These are phyloP conservation scores for Sporisorium exsertum DNA, from an alignment of 1,284 basidiomycete species.

Conservation along the genomic window DNA sequence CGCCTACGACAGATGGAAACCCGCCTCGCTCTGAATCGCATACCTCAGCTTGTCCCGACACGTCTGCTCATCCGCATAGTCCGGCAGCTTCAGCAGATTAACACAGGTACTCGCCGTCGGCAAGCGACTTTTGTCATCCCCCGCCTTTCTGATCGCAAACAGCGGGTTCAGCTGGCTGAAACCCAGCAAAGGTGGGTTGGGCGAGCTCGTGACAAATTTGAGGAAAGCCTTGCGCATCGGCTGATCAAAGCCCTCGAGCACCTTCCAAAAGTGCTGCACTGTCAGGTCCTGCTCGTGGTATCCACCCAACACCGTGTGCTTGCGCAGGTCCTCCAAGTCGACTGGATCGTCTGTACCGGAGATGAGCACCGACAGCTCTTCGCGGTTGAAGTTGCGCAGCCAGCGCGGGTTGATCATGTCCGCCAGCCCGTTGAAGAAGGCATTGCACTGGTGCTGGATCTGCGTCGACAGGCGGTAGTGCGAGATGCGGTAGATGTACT, in stretches of 20 bases:
- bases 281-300: slow-evolving; percentile 66
- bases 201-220: slow-evolving; percentile 67
- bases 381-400: slow-evolving; percentile 65
- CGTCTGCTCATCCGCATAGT: slow-evolving; percentile 55
- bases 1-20: slow-evolving; percentile 65
- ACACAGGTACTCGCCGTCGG: slow-evolving; percentile 68
- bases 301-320: slow-evolving; percentile 62
- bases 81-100: slow-evolving; percentile 67
- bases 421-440: slow-evolving; percentile 71
- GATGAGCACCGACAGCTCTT: slow-evolving; percentile 64
- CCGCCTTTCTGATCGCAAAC: slow-evolving; percentile 62
- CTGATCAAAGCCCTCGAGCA: slow-evolving; percentile 58
- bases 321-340: slow-evolving; percentile 62
- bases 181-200: slow-evolving; percentile 66
- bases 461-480: slow-evolving; percentile 90
- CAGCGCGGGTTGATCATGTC: slow-evolving; percentile 68
- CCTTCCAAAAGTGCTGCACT: slow-evolving; percentile 65
- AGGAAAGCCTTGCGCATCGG: slow-evolving; percentile 56
- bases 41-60: slow-evolving; percentile 63
- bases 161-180: slow-evolving; percentile 65
- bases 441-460: slow-evolving; percentile 82
- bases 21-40: slow-evolving; percentile 64
- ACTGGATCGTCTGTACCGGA: slow-evolving; percentile 64
- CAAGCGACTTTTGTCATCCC: slow-evolving; percentile 61
- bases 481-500: slow-evolving; percentile 88